Evolutionary conservation across 1,284 basidiomycete genomes (phyloP).

Genomic region (Ustilago bromivora): DNA sequence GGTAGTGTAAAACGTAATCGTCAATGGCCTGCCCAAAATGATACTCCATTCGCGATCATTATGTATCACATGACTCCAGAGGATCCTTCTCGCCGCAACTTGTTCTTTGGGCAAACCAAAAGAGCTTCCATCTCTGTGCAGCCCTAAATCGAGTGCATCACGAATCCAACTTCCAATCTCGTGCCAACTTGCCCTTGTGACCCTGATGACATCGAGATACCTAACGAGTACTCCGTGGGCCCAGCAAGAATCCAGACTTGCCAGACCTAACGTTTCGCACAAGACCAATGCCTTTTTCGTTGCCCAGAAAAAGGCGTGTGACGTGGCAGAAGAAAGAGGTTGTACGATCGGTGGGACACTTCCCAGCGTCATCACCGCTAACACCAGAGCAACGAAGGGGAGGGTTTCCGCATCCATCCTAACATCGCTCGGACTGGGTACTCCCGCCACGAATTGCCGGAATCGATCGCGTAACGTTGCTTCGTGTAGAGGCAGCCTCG

Average conservation of each 20-base stretch:
- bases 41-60: conserved; percentile 55
- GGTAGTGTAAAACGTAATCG: conserved; percentile 48
- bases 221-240: conserved; percentile 47
- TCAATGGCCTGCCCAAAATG: conserved; percentile 48
- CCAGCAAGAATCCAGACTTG: conserved; percentile 53
- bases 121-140: conserved; percentile 49
- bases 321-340: conserved; percentile 45
- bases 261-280: conserved; percentile 48
- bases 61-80: conserved; percentile 56
- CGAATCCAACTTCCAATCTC: conserved; percentile 52
- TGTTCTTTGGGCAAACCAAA: conserved; percentile 51
- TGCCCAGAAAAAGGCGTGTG: conserved; percentile 54
- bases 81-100: conserved; percentile 38
- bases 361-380: conserved; percentile 46
- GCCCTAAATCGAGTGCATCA: conserved; percentile 45
- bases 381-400: conserved; percentile 42
- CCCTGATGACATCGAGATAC: conserved; percentile 50
- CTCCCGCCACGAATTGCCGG: conserved; percentile 39
- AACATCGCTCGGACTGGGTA: conserved; percentile 36
- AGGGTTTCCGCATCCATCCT: conserved; percentile 50
- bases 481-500: conserved; percentile 41
- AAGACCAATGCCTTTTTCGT: conserved; percentile 50
- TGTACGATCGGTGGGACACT: conserved; percentile 47
- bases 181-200: conserved; percentile 52
- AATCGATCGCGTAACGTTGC: conserved; percentile 38